A percentile compares a stretch with the other conserved stretches of the same genome.
phyloP scores from a whole-genome alignment of 2,329 filamentous ascomycete genomes.

The Harringtonia aguacate region DNA sequence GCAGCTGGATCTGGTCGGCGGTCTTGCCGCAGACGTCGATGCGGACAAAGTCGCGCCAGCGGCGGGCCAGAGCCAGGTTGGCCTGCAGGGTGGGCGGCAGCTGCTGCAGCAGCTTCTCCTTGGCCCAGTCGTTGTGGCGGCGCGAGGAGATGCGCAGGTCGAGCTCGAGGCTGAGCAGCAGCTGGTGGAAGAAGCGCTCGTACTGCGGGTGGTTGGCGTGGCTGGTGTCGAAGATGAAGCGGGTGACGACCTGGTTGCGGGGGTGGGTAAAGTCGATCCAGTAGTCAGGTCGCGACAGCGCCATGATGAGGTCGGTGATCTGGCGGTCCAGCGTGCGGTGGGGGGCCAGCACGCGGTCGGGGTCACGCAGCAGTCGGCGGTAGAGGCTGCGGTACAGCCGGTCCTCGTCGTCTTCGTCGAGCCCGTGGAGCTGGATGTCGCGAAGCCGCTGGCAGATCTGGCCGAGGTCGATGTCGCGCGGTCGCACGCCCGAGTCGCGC shows the following conservation, averaged over 20 bases:
- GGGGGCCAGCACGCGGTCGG: conserved; percentile 48
- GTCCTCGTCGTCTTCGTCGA: conserved; percentile 46
- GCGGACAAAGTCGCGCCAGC: conserved; percentile 61
- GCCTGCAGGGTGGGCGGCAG: conserved; percentile 62
- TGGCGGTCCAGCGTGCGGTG: conserved; percentile 58
- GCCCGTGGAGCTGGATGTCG: conserved; percentile 39
- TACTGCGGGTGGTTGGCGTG: conserved; percentile 46
- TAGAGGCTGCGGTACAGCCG: conserved; percentile 57
- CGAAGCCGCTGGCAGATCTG: conserved; percentile 48
- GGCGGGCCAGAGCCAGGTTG: conserved; percentile 61
- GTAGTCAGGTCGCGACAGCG: conserved; percentile 49
- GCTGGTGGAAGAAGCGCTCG: conserved; percentile 62
- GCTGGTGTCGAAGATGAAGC: conserved; percentile 56
- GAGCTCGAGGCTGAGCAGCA: conserved; percentile 64
- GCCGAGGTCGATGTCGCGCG: conserved; percentile 49
- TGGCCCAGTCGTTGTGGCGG: conserved; percentile 50
- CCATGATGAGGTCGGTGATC: conserved; percentile 61
- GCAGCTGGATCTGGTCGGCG: conserved; percentile 48
- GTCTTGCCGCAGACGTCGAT: conserved; percentile 49
- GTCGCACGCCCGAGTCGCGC: conserved; percentile 44
- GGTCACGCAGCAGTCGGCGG: conserved; percentile 55
- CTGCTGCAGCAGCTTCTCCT: conserved; percentile 51
- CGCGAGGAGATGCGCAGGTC: conserved; percentile 57
- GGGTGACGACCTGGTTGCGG: conserved; percentile 62
- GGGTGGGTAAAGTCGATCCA: conserved; percentile 66